Conservation (phyloP, 257 asterid species). For the Nicotiana sylvestris region DNA sequence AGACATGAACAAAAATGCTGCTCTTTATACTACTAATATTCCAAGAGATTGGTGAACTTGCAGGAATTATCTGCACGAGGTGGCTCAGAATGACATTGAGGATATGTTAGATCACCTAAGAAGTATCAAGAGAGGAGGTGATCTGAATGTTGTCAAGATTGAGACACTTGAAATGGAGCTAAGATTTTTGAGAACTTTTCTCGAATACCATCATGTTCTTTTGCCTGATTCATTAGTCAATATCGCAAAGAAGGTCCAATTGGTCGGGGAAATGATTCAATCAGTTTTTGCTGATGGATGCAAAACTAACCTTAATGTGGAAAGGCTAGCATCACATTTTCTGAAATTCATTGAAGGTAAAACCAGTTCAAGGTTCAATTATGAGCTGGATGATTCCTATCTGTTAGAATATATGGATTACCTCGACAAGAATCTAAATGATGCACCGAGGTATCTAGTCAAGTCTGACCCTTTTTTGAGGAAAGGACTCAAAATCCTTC, state of each 20-base stretch:
- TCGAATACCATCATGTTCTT: neutral
- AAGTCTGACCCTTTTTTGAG: no score
- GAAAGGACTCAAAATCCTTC: fast-evolving
- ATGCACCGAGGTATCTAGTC: neutral
- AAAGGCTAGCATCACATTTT: neutral
- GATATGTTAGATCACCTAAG: neutral
- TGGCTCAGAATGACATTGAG: neutral
- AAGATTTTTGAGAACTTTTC: neutral
- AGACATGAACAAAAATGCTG: no score
- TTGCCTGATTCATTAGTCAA: neutral
- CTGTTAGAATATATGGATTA: neutral
- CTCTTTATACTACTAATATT: no score
- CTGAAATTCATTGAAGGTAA: neutral
- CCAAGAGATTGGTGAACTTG: neutral
- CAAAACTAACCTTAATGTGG: neutral
- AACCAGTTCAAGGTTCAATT: neutral
- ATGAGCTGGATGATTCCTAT: neutral
- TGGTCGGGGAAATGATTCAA: neutral
- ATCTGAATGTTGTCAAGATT: neutral
- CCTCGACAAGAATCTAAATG: neutral
- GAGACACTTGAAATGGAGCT: neutral
- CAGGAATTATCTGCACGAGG: neutral
- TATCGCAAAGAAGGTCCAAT: neutral
- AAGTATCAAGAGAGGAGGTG: neutral
- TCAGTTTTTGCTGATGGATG: neutral